Percentiles rank a stretch among this genome's conserved stretches.
These are phyloP conservation scores for Xylaria sp. DNA, from an alignment of 2,329 filamentous ascomycete genomes.

Conservation along the genomic window DNA sequence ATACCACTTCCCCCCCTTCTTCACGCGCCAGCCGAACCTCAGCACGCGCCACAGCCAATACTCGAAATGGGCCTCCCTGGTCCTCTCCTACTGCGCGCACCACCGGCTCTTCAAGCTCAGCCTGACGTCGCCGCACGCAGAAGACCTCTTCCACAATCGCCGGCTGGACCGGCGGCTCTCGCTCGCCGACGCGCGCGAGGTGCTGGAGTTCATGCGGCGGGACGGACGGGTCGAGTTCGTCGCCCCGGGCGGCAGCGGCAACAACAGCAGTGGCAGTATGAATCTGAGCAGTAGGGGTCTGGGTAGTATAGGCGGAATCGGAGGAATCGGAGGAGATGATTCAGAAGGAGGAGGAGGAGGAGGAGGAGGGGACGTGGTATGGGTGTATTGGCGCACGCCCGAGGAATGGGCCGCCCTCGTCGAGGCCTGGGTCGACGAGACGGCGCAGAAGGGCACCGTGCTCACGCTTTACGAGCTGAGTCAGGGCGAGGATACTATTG, in stretches of 20 bases:
- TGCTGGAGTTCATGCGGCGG: constrained; percentile 69
- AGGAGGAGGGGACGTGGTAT: constrained; percentile 66
- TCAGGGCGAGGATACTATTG: constrained; percentile 83
- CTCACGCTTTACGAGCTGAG: constrained; percentile 92
- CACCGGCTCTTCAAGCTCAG: constrained; percentile 78
- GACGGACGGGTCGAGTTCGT: constrained; percentile 76
- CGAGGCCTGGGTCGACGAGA: constrained; percentile 85
- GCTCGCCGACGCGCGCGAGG: constrained; percentile 64
- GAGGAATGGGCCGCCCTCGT: constrained; percentile 90
- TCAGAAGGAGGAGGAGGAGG: constrained; percentile 51
- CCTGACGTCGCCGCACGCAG: constrained; percentile 56
- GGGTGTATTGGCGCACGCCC: constrained; percentile 85
- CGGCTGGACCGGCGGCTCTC: constrained; percentile 63
- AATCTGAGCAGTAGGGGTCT: constrained; percentile 8
- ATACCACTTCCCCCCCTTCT: constrained; percentile 86
- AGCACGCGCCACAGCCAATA: constrained; percentile 80
- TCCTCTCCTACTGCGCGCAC: constrained; percentile 85
- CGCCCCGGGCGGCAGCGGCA: constrained; percentile 8
- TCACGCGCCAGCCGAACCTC: constrained; percentile 81
- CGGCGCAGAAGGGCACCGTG: constrained; percentile 88
- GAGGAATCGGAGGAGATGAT: constrained; percentile 31
- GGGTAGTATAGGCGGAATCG: constrained; percentile 40
- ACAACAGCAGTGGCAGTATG: no score
- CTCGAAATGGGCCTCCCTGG: constrained; percentile 84
- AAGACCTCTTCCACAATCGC: constrained; percentile 68